Conservation (phyloP, 2,329 filamentous ascomycete species). For the Mariannaea sp. region DNA sequence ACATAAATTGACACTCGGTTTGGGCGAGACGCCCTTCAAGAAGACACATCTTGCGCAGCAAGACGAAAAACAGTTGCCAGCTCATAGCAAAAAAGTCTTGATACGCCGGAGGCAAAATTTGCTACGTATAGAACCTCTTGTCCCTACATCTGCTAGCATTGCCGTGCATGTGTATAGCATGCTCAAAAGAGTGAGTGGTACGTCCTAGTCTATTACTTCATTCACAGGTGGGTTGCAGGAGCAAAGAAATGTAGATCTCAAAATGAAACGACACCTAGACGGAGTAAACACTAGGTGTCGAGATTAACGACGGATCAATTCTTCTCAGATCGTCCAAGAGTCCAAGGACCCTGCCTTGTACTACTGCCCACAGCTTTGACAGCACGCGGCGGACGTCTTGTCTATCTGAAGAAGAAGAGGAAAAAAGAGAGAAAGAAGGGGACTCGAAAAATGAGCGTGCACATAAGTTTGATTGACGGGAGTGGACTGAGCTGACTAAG, state of each 20-base stretch:
- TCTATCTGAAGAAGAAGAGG: slow-evolving; percentile 55
- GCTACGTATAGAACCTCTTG: no score
- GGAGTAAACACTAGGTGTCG: slow-evolving; percentile 51
- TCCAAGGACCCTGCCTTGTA: slow-evolving; percentile 44
- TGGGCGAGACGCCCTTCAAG: no score
- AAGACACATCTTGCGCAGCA: no score
- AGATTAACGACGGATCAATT: slow-evolving; percentile 64
- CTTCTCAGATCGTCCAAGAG: slow-evolving; percentile 50
- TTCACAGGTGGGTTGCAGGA: no score
- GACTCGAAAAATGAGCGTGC: not conserved
- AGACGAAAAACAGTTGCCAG: no score
- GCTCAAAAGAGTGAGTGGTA: no score
- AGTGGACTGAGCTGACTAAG: slow-evolving; percentile 23
- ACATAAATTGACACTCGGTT: no score
- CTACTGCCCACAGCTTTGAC: slow-evolving; percentile 40
- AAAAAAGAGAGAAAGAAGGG: slow-evolving; percentile 39
- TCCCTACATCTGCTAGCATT: no score
- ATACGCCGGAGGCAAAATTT: no score
- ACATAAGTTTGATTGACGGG: slow-evolving; percentile 14
- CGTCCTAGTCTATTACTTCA: no score
- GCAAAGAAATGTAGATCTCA: slow-evolving; percentile 58
- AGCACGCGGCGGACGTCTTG: slow-evolving; percentile 50
- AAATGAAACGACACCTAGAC: slow-evolving; percentile 62
- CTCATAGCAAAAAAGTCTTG: no score
- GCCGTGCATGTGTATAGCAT: no score